Base-by-base conservation (phyloP, 805 yeast species). In the Saturnispora diversa region DNA sequence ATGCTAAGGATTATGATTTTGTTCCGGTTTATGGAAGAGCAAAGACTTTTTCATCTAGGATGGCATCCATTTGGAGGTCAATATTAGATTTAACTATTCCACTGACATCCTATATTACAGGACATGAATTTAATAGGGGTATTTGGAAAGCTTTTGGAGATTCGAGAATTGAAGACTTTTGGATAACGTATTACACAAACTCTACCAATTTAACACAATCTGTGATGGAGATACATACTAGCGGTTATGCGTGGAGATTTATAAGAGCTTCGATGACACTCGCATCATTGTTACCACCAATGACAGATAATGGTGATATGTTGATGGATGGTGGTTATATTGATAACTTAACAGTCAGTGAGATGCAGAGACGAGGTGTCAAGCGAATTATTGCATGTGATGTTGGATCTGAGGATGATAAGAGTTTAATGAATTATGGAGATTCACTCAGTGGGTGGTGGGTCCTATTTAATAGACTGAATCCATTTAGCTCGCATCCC, bases 141-240 rank as follows among this genome's bases (percentile, higher is more conserved):
- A 76, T 90, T n/a, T 92, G 97, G 96, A 90, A 92, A 59, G 76
- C 85, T 0, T 84, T 90, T 64, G 97, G 97, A 1, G 90, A 85
- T 48, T 73, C 80, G 11, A 79, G 95, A 52, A 86, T 90, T 49
- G 98, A 90, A 57, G 98, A 90, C 56, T 90, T 90, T 58, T 90
- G 98, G 98, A 71, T 90, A 45, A 78, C 73, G 46, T 90, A 75
- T 58, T 90, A 75, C 56, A 79, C 92, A 53, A 90, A 92, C 56
- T 85, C 97, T 1, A 90, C 98, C 12, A 90, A 90, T 56, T 85
- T 90, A 39, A 92, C 98, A 3, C 84, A 87, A 49, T 88, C 97
- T 0, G 75, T 86, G 17, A 92, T 90, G 94, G 98, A 92, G 51
- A 76, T 90, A 21, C 98, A 90, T 55, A 76, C 85, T 5, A 72